Evolutionary conservation across 2,329 filamentous ascomycete genomes (phyloP).

Genomic region (Aspergillus alliaceus): DNA sequence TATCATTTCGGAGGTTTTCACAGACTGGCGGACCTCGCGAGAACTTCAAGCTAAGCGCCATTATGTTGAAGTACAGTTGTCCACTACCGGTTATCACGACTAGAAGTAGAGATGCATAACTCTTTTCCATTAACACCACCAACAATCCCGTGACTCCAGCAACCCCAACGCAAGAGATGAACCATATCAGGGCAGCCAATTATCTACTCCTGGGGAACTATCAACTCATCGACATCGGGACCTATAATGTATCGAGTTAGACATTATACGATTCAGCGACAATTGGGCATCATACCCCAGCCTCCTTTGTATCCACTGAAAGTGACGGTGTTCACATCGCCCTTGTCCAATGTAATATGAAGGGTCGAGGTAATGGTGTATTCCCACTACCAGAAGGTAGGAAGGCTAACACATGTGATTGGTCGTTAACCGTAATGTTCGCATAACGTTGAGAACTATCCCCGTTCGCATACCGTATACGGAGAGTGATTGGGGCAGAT

Average conservation of each 20-base stretch:
- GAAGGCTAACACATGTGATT: background rate
- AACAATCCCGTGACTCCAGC: too few relatives aligned
- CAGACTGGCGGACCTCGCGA: too few relatives aligned
- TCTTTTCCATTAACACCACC: too few relatives aligned
- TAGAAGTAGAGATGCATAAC: too few relatives aligned
- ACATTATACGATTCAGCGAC: accelerated
- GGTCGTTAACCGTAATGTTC: background rate
- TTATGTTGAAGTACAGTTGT: too few relatives aligned
- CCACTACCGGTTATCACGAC: too few relatives aligned
- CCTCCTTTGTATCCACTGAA: background rate
- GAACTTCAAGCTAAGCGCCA: too few relatives aligned
- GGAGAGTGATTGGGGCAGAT: background rate
- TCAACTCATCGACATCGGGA: background rate
- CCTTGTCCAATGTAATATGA: background rate
- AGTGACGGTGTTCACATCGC: background rate
- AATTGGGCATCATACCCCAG: background rate
- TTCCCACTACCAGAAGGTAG: background rate
- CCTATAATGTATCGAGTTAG: background rate
- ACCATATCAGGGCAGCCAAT: background rate
- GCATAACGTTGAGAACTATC: background rate
- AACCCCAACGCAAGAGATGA: too few relatives aligned
- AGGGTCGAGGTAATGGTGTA: background rate
- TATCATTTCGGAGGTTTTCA: too few relatives aligned
- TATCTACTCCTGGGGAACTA: background rate
- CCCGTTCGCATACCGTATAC: background rate